Base-by-base conservation (phyloP, 306 rosid genomes). In the Castanopsis chinensis region DNA sequence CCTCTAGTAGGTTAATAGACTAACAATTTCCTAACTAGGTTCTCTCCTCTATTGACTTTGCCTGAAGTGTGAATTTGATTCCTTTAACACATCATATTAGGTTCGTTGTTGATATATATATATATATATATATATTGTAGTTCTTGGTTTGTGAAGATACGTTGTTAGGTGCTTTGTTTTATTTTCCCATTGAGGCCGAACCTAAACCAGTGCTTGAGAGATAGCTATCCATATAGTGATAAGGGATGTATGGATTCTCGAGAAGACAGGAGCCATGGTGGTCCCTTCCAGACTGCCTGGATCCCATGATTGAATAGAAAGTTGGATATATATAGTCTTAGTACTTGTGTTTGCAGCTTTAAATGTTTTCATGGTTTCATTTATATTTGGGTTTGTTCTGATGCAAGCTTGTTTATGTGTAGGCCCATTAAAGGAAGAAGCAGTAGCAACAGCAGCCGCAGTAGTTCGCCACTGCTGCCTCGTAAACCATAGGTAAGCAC, bases 391-490 rank as follows among this genome's bases (percentile, higher is more conserved):
- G 10, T 33, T 25, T 35, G 23, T 52, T 79, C 74, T 32, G 77
- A 43, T 63, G 25, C 13, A 11, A 78, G 17, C 6, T 45, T 56
- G 15, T 18, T 74, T 52, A 59, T 81, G 15, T 79, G 56, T 33
- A 96, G 99, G 96, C 92, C 97, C 25, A 76, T 89, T 87, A 91
- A 90, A 87, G 94, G 96, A 83, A 84, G 97, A 87, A 94, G 91
- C 75, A 85, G 90, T 67, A 91, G 99, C 89, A 89, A 90, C 67
- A 95, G 98, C 88, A 93, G 98, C 84, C 89, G 96, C 89, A 93
- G 98, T 85, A 86, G 89, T 72, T 96, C 97, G 27, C 97, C 97
- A 32, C 88, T 90, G 12, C 94, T 90, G 41, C 76, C 92, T 57
- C 92, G 92, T 71, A 93, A 86, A 37, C 45, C 45, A 37, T 37